Evolutionary conservation across 2,329 filamentous ascomycete genomes (phyloP).

Genomic region (Colletotrichum sansevieriae): DNA sequence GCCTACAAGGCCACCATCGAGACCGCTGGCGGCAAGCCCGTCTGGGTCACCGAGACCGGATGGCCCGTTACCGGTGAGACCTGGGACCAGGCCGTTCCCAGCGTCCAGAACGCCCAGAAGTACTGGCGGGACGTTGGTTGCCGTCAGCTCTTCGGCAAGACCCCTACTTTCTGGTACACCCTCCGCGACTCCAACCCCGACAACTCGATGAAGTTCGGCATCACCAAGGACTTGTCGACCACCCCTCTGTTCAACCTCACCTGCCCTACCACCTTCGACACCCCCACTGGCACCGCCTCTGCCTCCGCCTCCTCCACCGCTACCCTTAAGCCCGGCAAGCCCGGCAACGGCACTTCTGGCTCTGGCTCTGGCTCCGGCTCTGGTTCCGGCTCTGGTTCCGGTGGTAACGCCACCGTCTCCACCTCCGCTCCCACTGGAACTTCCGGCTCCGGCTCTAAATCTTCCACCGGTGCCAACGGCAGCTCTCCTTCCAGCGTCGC

Average conservation of each 20-base stretch:
- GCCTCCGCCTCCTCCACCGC: slow-evolving; percentile 42
- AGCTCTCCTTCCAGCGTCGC: slow-evolving; percentile 26
- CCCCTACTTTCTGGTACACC: slow-evolving; percentile 72
- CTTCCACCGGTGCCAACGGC: slow-evolving; percentile 23
- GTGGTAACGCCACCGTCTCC: slow-evolving; percentile 42
- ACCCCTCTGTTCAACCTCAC: slow-evolving; percentile 65
- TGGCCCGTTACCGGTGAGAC: slow-evolving; percentile 70
- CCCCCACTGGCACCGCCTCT: slow-evolving; percentile 46
- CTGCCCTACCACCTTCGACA: slow-evolving; percentile 61
- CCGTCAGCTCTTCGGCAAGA: slow-evolving; percentile 67
- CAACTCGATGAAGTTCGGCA: slow-evolving; percentile 70
- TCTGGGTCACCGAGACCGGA: slow-evolving; percentile 75
- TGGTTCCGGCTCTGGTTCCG: slow-evolving; percentile 35
- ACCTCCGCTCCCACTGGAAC: slow-evolving; percentile 39
- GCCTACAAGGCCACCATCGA: slow-evolving; percentile 59
- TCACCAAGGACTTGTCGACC: slow-evolving; percentile 66
- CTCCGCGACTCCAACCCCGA: slow-evolving; percentile 72
- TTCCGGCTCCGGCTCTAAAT: slow-evolving; percentile 41
- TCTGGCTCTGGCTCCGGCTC: slow-evolving; percentile 40
- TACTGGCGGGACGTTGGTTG: slow-evolving; percentile 76
- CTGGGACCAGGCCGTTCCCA: slow-evolving; percentile 68
- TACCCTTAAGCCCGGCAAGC: slow-evolving; percentile 35
- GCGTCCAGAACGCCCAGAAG: slow-evolving; percentile 69
- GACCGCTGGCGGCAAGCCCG: slow-evolving; percentile 64
- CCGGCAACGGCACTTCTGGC: slow-evolving; percentile 42